Evolutionary conservation across 2,329 filamentous ascomycete species (phyloP).

Genomic region (Magnaporthales sp.): DNA sequence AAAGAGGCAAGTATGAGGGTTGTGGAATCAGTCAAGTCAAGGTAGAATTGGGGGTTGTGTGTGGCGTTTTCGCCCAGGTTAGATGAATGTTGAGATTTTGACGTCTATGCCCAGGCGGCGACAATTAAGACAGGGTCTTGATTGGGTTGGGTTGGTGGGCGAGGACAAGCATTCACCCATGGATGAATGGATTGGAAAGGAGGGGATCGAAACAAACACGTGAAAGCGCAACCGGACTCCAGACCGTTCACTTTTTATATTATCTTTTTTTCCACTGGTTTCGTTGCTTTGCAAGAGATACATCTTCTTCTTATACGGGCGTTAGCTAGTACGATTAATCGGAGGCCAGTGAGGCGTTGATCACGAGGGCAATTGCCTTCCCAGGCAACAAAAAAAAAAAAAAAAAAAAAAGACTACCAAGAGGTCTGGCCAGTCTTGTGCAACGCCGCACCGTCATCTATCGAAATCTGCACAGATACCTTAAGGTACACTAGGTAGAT

Average conservation of each 20-base stretch:
- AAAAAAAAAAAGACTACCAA: neutral
- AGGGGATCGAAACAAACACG: neutral
- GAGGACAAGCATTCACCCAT: neutral
- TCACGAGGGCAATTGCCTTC: constrained; percentile 7
- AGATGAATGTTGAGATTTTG: neutral
- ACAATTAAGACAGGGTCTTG: neutral
- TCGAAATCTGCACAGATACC: neutral
- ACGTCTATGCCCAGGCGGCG: neutral
- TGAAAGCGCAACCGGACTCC: neutral
- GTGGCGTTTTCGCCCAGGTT: neutral
- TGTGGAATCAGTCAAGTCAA: no score
- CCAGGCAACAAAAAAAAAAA: neutral
- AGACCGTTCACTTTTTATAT: no score
- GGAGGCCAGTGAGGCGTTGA: neutral
- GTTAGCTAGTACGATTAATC: neutral
- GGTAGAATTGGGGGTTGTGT: neutral
- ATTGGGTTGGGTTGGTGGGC: neutral
- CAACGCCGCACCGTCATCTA: neutral
- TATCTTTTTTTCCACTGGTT: no score
- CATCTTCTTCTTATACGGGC: neutral
- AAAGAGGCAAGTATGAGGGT: neutral
- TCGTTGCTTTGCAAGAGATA: no score
- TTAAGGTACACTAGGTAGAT: neutral
- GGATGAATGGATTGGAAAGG: neutral
- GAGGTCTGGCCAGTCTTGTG: neutral